Evolutionary conservation across 306 rosid genomes (phyloP).

Genomic region (Albizia julibrissin): DNA sequence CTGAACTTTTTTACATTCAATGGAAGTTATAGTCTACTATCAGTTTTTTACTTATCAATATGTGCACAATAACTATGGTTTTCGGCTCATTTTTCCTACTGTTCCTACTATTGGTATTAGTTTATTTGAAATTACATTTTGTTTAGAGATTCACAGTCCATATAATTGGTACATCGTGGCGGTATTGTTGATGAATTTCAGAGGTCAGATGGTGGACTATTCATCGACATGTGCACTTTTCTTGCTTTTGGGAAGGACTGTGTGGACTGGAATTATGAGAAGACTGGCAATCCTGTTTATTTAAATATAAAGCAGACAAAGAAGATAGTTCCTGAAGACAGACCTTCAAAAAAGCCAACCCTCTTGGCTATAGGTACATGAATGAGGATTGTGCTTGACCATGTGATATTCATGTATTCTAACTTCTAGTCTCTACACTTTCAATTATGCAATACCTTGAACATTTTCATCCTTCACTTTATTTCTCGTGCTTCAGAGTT

Average conservation of each 20-base stretch:
- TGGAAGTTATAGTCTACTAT: not conserved
- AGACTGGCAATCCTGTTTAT: constrained; percentile 69
- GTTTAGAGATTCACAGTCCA: not conserved
- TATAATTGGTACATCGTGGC: not conserved
- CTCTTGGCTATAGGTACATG: constrained; percentile 65
- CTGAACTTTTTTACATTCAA: not conserved
- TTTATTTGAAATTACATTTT: not conserved
- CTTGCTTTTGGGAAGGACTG: constrained; percentile 69
- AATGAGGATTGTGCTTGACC: not conserved
- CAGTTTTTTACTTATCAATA: not conserved
- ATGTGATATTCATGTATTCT: not conserved
- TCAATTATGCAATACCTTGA: not conserved
- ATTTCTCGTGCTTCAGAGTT: not conserved
- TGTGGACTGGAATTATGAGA: constrained; percentile 64
- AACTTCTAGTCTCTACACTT: no score
- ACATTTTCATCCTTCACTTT: not conserved
- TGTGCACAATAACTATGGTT: not conserved
- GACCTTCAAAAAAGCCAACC: constrained; percentile 71
- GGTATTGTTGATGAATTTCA: constrained; percentile 40
- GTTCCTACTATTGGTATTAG: not conserved
- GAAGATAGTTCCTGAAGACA: constrained; percentile 60
- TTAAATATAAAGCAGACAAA: constrained; percentile 59
- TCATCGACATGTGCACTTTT: constrained; percentile 62
- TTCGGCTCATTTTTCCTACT: not conserved
- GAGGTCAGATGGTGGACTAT: constrained; percentile 76